Evolutionary conservation across 1,284 basidiomycete genomes (phyloP).

Genomic region (Trametes versicolor): DNA sequence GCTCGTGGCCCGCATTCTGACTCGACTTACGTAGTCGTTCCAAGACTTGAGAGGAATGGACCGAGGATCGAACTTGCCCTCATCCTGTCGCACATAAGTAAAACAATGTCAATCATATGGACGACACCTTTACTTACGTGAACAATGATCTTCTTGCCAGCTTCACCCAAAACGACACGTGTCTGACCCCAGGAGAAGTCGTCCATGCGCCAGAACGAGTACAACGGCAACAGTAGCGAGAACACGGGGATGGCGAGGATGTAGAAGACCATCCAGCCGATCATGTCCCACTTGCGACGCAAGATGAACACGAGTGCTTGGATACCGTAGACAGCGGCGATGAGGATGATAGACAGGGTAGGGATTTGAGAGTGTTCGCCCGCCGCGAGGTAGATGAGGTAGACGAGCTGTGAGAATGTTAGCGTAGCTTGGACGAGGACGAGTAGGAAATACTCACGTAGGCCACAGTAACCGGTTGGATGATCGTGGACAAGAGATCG

Average conservation of each 20-base stretch:
- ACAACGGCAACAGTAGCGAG: slow-evolving; percentile 93
- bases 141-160: slow-evolving; percentile 94
- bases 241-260: slow-evolving; percentile 92
- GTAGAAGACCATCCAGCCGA: slow-evolving; percentile 98
- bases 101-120: neutral
- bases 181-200: slow-evolving; percentile 99
- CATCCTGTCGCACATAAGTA: slow-evolving; percentile 67
- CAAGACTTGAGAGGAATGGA: slow-evolving; percentile 95
- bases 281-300: slow-evolving; percentile 94
- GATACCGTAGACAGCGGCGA: slow-evolving; percentile 92
- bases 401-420: slow-evolving; percentile 71
- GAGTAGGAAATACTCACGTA: slow-evolving; percentile 73
- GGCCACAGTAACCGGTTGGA: slow-evolving; percentile 92
- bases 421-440: slow-evolving; percentile 25
- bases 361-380: slow-evolving; percentile 74
- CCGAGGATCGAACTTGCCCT: slow-evolving; percentile 95
- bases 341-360: slow-evolving; percentile 87
- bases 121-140: slow-evolving; percentile 70
- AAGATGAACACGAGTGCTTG: slow-evolving; percentile 90
- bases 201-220: slow-evolving; percentile 99
- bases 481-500: slow-evolving; percentile 88
- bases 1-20: neutral
- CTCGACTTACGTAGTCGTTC: slow-evolving; percentile 84
- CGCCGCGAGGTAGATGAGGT: slow-evolving; percentile 84
- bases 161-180: slow-evolving; percentile 93